phyloP scores from a whole-genome alignment of 441 rosid species.

The Euphorbia neoarborescens region DNA sequence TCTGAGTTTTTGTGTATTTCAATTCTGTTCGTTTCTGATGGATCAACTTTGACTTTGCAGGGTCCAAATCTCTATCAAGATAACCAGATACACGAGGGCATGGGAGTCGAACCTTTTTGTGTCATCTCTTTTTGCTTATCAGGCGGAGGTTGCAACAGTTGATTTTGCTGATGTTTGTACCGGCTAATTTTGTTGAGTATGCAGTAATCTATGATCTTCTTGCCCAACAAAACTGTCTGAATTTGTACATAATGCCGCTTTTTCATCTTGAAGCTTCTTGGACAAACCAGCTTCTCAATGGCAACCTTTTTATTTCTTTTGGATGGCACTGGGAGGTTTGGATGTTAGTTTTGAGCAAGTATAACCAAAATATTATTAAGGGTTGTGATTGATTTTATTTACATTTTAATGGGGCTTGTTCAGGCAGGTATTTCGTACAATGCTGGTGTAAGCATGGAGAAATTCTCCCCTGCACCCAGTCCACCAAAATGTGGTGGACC shows the following conservation, averaged over 20 bases:
- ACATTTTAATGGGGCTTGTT: neutral
- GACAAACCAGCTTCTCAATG: neutral
- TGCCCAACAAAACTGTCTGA: neutral
- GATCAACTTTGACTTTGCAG: conserved; percentile 6
- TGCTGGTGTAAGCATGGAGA: neutral
- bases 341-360: neutral
- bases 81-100: neutral
- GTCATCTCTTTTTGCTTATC: neutral
- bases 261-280: neutral
- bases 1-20: neutral
- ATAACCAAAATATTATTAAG: neutral
- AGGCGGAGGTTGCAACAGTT: neutral
- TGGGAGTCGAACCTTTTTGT: neutral
- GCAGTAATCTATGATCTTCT: neutral
- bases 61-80: conserved; percentile 17
- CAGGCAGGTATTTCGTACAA: neutral
- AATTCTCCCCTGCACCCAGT: no score
- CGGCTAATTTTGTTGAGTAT: neutral
- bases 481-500: no score
- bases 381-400: neutral
- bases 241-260: neutral
- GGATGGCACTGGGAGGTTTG: neutral
- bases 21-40: neutral
- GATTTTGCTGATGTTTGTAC: conserved; percentile 3
- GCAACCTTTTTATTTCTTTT: neutral